Conservation (phyloP, 176 grass and related monocot genomes). For the Rhynchospora tenuis region DNA sequence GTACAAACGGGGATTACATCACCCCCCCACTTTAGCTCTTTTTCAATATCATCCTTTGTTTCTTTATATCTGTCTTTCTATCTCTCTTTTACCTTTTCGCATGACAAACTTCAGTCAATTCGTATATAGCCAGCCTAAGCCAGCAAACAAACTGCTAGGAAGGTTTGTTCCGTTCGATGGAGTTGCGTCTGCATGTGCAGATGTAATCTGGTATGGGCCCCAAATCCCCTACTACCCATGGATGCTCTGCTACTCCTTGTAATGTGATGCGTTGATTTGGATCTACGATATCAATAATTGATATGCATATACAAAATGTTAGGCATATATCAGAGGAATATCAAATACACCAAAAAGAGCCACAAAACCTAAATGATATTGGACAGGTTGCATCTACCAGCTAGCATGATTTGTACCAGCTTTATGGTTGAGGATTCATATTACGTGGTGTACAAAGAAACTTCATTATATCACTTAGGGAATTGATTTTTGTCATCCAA, state of each 20-base stretch:
- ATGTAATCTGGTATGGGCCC: constrained; percentile 55
- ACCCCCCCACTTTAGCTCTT: not conserved
- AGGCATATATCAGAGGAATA: not conserved
- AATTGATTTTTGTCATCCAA: not conserved
- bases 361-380: not conserved
- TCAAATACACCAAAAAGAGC: not conserved
- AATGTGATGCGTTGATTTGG: constrained; percentile 55
- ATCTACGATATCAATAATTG: constrained; percentile 32
- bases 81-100: not conserved
- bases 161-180: not conserved
- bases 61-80: not conserved
- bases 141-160: not conserved
- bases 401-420: not conserved
- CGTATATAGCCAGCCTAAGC: not conserved
- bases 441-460: not conserved
- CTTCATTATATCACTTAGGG: not conserved
- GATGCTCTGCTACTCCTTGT: constrained; percentile 59
- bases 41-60: not conserved
- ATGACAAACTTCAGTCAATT: not conserved
- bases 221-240: constrained; percentile 54
- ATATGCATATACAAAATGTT: not conserved
- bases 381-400: not conserved
- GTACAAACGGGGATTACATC: not conserved
- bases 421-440: not conserved
- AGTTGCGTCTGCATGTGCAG: constrained; percentile 43